Evolutionary conservation across 164 flowering plant species (phyloP).

Genomic region (Houttuynia cordata): DNA sequence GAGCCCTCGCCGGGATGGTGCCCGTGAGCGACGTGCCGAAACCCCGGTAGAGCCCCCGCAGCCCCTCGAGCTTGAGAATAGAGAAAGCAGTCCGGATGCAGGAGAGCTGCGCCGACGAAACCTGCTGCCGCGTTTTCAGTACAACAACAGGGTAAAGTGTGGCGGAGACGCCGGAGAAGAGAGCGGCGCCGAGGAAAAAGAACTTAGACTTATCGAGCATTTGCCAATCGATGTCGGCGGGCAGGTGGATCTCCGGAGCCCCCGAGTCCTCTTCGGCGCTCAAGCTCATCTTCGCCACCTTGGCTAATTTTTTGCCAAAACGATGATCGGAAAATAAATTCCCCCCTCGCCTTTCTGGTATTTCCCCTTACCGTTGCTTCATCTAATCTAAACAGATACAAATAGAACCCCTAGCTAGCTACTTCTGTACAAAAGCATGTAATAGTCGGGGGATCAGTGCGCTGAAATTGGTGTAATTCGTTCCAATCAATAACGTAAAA

Average conservation of each 20-base stretch:
- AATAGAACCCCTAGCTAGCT: neutral
- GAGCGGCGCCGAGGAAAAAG: constrained; percentile 76
- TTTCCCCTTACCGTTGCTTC: neutral
- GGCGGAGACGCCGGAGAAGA: constrained; percentile 67
- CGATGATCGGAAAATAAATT: neutral
- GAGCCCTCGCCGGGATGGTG: constrained; percentile 74
- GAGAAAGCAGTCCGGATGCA: constrained; percentile 26
- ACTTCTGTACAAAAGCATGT: no score
- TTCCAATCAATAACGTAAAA: neutral
- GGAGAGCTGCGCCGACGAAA: constrained; percentile 27
- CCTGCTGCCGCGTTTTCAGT: constrained; percentile 59
- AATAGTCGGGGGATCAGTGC: no score
- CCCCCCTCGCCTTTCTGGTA: neutral
- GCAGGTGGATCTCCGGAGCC: constrained; percentile 54
- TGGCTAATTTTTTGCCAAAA: neutral
- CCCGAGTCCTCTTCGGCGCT: constrained; percentile 50
- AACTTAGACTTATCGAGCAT: constrained; percentile 86
- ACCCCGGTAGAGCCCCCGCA: constrained; percentile 61
- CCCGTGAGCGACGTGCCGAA: constrained; percentile 76
- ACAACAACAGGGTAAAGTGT: constrained; percentile 54
- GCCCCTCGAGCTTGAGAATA: constrained; percentile 46
- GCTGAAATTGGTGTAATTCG: neutral
- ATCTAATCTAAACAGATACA: neutral
- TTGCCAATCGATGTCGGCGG: constrained; percentile 80
- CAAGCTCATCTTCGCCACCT: constrained; percentile 59